Conservation (phyloP, 163 green algal species). For the Scenedesmus sp. region DNA sequence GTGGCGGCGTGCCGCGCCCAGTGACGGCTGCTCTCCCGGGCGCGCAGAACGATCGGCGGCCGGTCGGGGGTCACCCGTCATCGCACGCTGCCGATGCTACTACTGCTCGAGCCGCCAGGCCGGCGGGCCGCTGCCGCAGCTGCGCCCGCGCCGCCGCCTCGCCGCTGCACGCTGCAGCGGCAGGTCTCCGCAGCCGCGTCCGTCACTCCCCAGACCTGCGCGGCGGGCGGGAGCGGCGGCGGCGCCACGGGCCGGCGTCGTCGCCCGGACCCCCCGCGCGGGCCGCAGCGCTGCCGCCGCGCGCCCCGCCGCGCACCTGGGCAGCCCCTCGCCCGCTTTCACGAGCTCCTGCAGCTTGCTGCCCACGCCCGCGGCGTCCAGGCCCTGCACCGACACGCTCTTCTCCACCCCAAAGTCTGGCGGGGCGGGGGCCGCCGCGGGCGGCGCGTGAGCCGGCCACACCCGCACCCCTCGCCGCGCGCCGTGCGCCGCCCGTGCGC, state of each 20-base stretch:
- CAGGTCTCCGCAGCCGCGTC: background rate
- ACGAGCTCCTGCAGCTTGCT: slow-evolving; percentile 76
- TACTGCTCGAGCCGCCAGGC: background rate
- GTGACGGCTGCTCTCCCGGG: no score
- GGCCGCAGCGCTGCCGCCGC: background rate
- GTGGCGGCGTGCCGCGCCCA: no score
- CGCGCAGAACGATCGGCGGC: no score
- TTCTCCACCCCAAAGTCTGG: slow-evolving; percentile 82
- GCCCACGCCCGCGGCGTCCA: slow-evolving; percentile 55
- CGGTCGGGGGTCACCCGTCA: no score
- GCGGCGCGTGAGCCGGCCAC: no score
- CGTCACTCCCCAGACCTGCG: slow-evolving; percentile 18
- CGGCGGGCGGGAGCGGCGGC: background rate
- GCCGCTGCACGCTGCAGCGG: no score
- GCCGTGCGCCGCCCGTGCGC: no score
- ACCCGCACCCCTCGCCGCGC: no score
- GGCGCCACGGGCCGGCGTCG: background rate
- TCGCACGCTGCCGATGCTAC: no score
- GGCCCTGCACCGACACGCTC: slow-evolving; percentile 67
- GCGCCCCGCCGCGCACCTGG: slow-evolving; percentile 61
- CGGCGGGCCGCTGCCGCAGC: background rate
- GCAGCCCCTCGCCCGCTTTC: slow-evolving; percentile 68
- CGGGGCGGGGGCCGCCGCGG: slow-evolving; percentile 9
- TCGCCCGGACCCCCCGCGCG: no score
- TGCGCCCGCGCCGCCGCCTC: no score